Evolutionary conservation across 148 eudicot genomes (phyloP).

Genomic region (Camellia japonica): DNA sequence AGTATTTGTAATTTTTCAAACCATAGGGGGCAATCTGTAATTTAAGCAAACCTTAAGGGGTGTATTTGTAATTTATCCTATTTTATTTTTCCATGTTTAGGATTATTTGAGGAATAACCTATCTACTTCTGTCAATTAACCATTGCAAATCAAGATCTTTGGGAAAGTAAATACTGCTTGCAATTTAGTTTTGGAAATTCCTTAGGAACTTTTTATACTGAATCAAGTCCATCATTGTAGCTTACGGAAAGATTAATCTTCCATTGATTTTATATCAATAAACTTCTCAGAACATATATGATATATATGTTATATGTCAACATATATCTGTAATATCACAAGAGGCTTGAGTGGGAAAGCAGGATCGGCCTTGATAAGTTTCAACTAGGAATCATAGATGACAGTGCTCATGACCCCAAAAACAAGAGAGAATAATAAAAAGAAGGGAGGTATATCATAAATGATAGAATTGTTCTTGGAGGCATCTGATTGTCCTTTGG

Average conservation of each 20-base stretch:
- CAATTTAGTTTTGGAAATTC: conserved; percentile 5
- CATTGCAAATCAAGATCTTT: neutral
- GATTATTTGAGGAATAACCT: conserved; percentile 4
- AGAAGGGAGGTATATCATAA: neutral
- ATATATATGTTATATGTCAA: neutral
- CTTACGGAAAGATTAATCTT: neutral
- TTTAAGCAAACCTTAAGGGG: no score
- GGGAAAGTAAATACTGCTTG: neutral
- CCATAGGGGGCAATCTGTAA: no score
- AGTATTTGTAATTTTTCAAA: no score
- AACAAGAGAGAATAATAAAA: neutral
- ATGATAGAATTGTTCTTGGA: neutral
- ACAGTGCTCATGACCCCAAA: neutral
- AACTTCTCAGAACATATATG: neutral
- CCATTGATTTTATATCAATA: neutral
- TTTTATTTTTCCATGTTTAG: neutral
- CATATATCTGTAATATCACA: neutral
- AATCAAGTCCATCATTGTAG: neutral
- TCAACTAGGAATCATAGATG: neutral
- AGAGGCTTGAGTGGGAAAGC: neutral
- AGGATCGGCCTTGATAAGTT: neutral
- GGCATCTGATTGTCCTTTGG: neutral
- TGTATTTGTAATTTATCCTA: neutral
- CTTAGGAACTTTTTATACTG: neutral
- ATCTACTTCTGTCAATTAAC: neutral